These are phyloP conservation scores for Lactarius deliciosus DNA, from an alignment of 768 basidiomycete genomes.

Conservation along the genomic window DNA sequence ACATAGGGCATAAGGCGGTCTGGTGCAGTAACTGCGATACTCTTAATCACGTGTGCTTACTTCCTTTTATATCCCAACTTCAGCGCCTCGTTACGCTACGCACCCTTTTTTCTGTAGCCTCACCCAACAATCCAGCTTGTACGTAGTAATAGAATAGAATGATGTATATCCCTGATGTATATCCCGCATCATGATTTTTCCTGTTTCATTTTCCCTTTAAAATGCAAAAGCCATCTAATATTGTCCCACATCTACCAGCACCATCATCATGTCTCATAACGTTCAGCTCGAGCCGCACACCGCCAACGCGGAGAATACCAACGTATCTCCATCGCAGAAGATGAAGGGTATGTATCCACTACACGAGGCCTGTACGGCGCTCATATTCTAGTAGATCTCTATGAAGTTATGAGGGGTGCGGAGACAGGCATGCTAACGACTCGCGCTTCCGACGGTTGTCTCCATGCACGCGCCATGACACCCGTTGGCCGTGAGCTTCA, in stretches of 20 bases:
- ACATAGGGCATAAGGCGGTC: no score
- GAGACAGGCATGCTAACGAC: constrained; percentile 79
- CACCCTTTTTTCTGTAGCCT: no score
- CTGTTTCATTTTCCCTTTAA: no score
- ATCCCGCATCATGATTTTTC: no score
- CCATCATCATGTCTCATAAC: constrained; percentile 25
- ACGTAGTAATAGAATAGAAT: no score
- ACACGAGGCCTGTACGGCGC: neutral
- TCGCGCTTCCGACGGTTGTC: constrained; percentile 57
- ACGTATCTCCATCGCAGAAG: constrained; percentile 60
- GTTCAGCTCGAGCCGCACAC: constrained; percentile 73
- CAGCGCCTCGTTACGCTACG: no score
- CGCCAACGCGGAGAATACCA: constrained; percentile 57
- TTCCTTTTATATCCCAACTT: no score
- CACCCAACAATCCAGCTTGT: no score
- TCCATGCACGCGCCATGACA: constrained; percentile 83
- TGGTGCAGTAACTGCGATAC: no score
- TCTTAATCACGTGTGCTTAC: no score
- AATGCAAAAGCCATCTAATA: no score
- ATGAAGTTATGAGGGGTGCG: constrained; percentile 60
- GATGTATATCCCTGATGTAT: no score
- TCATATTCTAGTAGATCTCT: constrained; percentile 47
- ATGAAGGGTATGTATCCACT: constrained; percentile 49
- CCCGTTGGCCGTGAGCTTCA: constrained; percentile 57
- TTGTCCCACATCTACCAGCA: neutral